phyloP scores from a whole-genome alignment of 2,329 filamentous ascomycete species.

The Trichophyton equinum region DNA sequence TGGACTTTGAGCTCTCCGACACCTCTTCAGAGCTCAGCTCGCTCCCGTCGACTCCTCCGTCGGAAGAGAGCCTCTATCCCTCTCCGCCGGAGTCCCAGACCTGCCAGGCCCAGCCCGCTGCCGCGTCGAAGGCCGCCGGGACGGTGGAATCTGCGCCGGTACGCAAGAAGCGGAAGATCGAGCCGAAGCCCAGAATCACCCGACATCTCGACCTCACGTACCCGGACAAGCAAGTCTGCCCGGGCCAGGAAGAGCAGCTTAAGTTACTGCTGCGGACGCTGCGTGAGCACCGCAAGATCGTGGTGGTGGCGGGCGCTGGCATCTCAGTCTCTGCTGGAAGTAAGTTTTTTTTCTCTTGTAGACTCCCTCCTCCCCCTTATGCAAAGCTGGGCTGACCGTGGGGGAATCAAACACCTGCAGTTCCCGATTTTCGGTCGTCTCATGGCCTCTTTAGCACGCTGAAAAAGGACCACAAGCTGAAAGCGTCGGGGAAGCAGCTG shows the following conservation, averaged over 20 bases:
- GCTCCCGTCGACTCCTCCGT: slow-evolving; percentile 26
- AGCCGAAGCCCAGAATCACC: slow-evolving; percentile 61
- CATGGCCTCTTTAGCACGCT: slow-evolving; percentile 79
- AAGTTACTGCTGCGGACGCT: slow-evolving; percentile 61
- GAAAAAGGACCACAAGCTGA: slow-evolving; percentile 76
- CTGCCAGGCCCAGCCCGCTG: slow-evolving; percentile 18
- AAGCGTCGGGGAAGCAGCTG: slow-evolving; percentile 83
- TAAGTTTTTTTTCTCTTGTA: slow-evolving; percentile 35
- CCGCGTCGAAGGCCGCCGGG: slow-evolving; percentile 22
- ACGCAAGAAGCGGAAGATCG: slow-evolving; percentile 57
- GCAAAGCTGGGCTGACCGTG: slow-evolving; percentile 11
- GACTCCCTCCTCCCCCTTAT: slow-evolving; percentile 9
- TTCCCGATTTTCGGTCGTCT: slow-evolving; percentile 91
- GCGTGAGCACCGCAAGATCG: slow-evolving; percentile 86
- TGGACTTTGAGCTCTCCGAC: slow-evolving; percentile 3
- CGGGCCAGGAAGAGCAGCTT: slow-evolving; percentile 49
- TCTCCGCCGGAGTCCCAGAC: slow-evolving; percentile 33
- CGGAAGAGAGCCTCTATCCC: slow-evolving; percentile 28
- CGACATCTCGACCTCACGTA: slow-evolving; percentile 59
- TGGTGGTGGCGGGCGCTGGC: slow-evolving; percentile 88
- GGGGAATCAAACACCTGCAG: slow-evolving; percentile 30
- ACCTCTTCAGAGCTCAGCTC: slow-evolving; percentile 32
- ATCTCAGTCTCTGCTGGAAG: slow-evolving; percentile 94
- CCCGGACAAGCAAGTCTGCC: slow-evolving; percentile 20
- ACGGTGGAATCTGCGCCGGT: slow-evolving; percentile 47